A percentile compares a stretch with the other conserved stretches of the same genome.
phyloP scores from a whole-genome alignment of 441 rosid species.

The Gossypium aridum region DNA sequence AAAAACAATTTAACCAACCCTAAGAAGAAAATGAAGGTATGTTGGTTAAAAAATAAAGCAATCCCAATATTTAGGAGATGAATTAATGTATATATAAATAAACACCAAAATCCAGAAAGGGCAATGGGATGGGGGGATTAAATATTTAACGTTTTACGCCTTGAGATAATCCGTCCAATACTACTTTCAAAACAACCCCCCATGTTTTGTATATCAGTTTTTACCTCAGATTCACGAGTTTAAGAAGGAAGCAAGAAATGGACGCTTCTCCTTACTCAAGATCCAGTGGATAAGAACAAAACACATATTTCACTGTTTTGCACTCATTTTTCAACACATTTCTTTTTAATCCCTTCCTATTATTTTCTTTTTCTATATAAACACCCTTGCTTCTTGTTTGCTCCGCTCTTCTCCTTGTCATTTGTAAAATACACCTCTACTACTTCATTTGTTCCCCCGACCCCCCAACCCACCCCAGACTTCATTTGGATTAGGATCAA shows the following conservation, averaged over 20 bases:
- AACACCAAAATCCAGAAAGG: background rate
- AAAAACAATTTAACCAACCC: background rate
- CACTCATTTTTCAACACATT: background rate
- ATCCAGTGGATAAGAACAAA: background rate
- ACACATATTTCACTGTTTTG: background rate
- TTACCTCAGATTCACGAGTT: background rate
- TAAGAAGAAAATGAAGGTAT: background rate
- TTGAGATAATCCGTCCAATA: background rate
- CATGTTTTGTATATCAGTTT: conserved; percentile 1
- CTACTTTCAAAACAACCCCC: background rate
- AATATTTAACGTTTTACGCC: background rate
- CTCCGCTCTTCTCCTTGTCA: background rate
- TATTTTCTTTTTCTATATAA: conserved; percentile 20
- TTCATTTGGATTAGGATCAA: background rate
- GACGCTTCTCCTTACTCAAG: background rate
- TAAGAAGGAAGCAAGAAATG: background rate
- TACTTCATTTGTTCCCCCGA: background rate
- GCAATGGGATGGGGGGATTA: too few species aligned
- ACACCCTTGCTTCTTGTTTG: conserved; percentile 9
- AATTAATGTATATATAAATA: background rate
- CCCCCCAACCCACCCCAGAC: background rate
- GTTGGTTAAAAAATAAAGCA: background rate
- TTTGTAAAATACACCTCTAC: background rate
- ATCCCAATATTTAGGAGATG: background rate
- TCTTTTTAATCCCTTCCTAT: background rate